Evolutionary conservation across 352 stramenopile species (phyloP).

Genomic region (Saprolegnia parasitica): DNA sequence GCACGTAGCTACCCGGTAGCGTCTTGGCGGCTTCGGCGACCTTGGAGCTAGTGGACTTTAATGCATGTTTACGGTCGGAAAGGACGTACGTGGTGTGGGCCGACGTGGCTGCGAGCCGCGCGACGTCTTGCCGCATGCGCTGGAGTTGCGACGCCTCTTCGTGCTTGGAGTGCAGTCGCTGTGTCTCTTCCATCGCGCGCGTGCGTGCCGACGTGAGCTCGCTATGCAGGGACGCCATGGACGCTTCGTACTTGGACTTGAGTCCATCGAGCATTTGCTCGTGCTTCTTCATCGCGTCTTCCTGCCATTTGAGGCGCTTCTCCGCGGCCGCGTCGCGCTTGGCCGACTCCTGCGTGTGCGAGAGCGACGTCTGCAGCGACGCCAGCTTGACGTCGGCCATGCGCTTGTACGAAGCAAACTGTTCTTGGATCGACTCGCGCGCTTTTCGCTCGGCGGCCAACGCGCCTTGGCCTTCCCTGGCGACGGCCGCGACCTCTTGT

Average conservation of each 20-base stretch:
- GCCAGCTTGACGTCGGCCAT: conserved; percentile 14
- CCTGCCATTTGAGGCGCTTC: conserved; percentile 23
- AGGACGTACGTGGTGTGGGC: background rate
- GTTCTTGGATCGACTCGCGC: background rate
- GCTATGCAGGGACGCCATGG: background rate
- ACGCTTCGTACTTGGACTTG: conserved; percentile 11
- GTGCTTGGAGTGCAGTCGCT: no score
- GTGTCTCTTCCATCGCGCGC: background rate
- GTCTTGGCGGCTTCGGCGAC: background rate
- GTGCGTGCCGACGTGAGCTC: background rate
- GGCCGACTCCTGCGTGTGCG: background rate
- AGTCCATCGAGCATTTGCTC: conserved; percentile 1
- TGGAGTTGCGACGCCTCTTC: background rate
- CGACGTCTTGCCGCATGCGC: background rate
- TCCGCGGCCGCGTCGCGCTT: background rate
- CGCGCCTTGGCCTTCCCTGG: conserved; percentile 3
- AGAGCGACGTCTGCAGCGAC: background rate
- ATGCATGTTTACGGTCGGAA: background rate
- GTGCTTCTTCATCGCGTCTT: conserved; percentile 21
- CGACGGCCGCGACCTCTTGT: background rate
- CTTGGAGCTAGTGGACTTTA: background rate
- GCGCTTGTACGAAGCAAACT: conserved; percentile 21
- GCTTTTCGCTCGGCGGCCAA: background rate
- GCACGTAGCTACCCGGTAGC: background rate
- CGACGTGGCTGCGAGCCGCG: background rate